Evolutionary conservation across 805 yeast species (phyloP).

Genomic region (Nakazawaea wickerhamii): DNA sequence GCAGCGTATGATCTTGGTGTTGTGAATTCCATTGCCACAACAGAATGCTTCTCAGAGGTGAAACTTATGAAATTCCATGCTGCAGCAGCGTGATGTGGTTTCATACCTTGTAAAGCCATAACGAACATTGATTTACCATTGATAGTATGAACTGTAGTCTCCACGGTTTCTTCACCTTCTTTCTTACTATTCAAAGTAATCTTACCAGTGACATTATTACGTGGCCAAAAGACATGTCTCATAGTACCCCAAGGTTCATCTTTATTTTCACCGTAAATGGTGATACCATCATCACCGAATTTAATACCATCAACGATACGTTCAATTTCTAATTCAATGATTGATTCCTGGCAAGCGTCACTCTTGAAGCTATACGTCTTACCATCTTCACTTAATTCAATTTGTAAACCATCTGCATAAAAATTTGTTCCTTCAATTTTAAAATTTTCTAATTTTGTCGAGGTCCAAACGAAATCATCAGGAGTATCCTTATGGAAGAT

Average conservation of each 20-base stretch:
- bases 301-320: conserved; percentile 75
- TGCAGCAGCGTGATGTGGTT: conserved; percentile 98
- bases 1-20: conserved; percentile 88
- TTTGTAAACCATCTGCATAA: conserved; percentile 65
- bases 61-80: conserved; percentile 92
- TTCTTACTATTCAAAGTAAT: conserved; percentile 38
- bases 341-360: conserved; percentile 61
- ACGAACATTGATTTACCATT: conserved; percentile 72
- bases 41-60: conserved; percentile 70
- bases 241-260: conserved; percentile 93
- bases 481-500: conserved; percentile 53
- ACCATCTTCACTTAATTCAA: conserved; percentile 54
- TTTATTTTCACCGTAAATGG: conserved; percentile 80
- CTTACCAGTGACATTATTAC: conserved; percentile 67
- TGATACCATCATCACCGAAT: conserved; percentile 83
- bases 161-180: conserved; percentile 22
- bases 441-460: conserved; percentile 81
- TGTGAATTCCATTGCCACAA: conserved; percentile 89
- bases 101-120: conserved; percentile 98
- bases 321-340: conserved; percentile 61
- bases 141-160: conserved; percentile 20
- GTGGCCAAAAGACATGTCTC: conserved; percentile 97
- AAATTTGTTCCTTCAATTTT: conserved; percentile 69
- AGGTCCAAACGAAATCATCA: conserved; percentile 73
- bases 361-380: conserved; percentile 51